Conservation (phyloP, 257 asterid species). For the Gynochthodes officinalis region DNA sequence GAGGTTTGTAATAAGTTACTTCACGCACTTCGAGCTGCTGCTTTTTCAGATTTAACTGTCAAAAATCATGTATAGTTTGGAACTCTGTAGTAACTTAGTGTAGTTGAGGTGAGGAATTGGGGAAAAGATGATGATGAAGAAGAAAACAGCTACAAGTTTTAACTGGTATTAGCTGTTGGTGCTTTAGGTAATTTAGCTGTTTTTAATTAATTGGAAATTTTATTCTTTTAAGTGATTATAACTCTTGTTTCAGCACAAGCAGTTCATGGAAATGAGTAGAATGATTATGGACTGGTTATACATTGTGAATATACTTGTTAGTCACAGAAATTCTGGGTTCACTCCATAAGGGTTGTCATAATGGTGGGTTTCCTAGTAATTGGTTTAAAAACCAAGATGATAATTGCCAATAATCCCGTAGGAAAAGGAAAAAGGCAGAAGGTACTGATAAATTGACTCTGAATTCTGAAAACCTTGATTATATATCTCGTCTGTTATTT, state of each 20-base stretch:
- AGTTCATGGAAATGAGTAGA: background rate
- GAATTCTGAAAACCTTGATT: background rate
- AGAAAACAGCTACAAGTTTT: background rate
- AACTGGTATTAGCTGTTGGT: background rate
- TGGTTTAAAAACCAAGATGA: background rate
- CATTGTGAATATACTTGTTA: background rate
- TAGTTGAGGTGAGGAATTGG: background rate
- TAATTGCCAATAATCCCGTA: background rate
- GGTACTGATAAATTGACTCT: background rate
- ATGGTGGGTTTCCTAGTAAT: background rate
- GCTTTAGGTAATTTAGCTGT: background rate
- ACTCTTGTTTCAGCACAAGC: background rate
- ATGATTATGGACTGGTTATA: background rate
- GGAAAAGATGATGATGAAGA: background rate
- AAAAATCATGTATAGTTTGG: background rate
- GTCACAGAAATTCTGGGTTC: background rate
- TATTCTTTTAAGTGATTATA: background rate
- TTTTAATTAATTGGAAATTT: background rate
- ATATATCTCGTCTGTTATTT: background rate
- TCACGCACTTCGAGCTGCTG: background rate
- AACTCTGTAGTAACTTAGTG: background rate
- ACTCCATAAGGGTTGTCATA: background rate
- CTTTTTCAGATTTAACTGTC: background rate
- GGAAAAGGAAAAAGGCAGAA: background rate
- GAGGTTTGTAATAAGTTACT: slow-evolving; percentile 30